A percentile compares a stretch with the other conserved stretches of the same genome.
phyloP scores from a whole-genome alignment of 2,329 filamentous ascomycete species.

The Parastagonospora nodorum region DNA sequence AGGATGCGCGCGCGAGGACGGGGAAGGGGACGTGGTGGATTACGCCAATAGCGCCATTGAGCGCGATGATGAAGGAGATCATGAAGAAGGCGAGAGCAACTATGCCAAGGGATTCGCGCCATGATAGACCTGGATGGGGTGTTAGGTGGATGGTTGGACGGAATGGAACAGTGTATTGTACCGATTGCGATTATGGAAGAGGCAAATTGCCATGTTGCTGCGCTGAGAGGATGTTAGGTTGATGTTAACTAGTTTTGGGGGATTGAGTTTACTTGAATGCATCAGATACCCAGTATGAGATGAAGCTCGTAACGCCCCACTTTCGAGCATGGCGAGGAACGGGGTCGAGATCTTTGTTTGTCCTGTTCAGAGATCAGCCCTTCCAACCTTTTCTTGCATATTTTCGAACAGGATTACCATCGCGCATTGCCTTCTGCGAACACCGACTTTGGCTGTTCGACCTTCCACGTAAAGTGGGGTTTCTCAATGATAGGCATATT shows the following conservation, averaged over 20 bases:
- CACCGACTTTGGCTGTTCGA: constrained; percentile 52
- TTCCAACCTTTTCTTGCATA: background rate
- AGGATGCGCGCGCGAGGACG: constrained; percentile 60
- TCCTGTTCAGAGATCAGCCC: constrained; percentile 31
- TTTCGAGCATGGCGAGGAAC: constrained; percentile 51
- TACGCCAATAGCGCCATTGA: constrained; percentile 59
- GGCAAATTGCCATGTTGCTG: constrained; percentile 60
- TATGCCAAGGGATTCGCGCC: constrained; percentile 61
- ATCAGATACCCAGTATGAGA: constrained; percentile 60
- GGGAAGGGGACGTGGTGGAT: constrained; percentile 60
- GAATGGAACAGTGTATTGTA: constrained; percentile 7
- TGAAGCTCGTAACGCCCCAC: constrained; percentile 54
- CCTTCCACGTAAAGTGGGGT: constrained; percentile 47
- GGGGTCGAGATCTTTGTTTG: constrained; percentile 57
- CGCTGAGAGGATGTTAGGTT: constrained; percentile 21
- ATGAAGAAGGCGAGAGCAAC: constrained; percentile 59
- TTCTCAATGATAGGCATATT: constrained; percentile 41
- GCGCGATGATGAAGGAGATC: constrained; percentile 63
- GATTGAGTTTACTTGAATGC: constrained; percentile 52
- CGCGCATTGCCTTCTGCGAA: constrained; percentile 50
- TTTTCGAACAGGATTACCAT: constrained; percentile 29
- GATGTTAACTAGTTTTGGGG: no score
- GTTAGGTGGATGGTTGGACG: background rate
- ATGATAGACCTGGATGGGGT: constrained; percentile 53
- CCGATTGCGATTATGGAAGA: constrained; percentile 46